Percentiles rank a stretch among this genome's conserved stretches.
These are phyloP conservation scores for Pseudozyma sp. DNA, from an alignment of 1,284 basidiomycete species.

Conservation along the genomic window DNA sequence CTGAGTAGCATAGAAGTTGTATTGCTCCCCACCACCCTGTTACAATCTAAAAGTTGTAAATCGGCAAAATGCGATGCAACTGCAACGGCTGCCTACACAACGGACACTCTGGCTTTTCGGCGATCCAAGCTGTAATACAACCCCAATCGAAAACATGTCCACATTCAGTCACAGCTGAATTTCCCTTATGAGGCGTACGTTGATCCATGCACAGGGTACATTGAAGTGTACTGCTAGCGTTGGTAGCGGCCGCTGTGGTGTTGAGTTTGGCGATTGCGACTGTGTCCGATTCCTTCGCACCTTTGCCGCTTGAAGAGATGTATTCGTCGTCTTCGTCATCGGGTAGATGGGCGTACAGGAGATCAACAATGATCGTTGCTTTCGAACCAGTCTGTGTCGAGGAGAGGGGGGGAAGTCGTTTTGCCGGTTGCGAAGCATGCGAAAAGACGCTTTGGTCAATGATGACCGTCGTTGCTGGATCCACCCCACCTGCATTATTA, in stretches of 20 bases:
- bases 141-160: constrained; percentile 95
- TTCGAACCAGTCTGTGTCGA: not conserved
- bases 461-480: constrained; percentile 29
- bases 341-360: constrained; percentile 35
- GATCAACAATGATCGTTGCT: constrained; percentile 5
- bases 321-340: constrained; percentile 12
- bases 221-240: constrained; percentile 44
- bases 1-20: too few species aligned
- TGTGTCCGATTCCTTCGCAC: not conserved
- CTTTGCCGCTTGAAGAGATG: not conserved
- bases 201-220: constrained; percentile 69
- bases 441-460: constrained; percentile 31
- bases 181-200: constrained; percentile 55
- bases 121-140: constrained; percentile 87
- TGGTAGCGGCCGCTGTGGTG: constrained; percentile 26
- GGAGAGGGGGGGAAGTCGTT: constrained; percentile 15
- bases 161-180: constrained; percentile 88
- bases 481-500: not conserved
- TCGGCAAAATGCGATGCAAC: constrained; percentile 42
- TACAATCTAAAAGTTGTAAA: constrained; percentile 53
- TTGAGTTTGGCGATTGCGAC: constrained; percentile 30
- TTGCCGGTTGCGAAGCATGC: constrained; percentile 38
- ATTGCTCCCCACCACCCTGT: too few species aligned
- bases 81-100: constrained; percentile 49
- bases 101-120: constrained; percentile 76